phyloP scores from a whole-genome alignment of 352 stramenopile species.

The Globisporangium abappressorium region DNA sequence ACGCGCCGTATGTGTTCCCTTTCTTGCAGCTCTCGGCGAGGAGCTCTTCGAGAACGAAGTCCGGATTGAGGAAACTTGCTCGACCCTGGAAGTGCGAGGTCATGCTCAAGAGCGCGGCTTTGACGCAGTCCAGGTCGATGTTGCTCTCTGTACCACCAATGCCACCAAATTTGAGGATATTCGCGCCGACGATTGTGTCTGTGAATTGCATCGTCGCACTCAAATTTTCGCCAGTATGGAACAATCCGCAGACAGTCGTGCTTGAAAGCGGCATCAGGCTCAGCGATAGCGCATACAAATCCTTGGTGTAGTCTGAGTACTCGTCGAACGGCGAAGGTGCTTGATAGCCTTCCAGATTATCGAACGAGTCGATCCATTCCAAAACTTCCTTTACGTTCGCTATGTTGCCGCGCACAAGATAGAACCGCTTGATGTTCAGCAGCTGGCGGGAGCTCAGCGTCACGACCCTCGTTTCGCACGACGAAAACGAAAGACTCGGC shows the following conservation, averaged over 20 bases:
- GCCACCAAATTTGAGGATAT: background rate
- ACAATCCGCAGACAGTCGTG: no score
- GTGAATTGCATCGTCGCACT: background rate
- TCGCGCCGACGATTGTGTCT: background rate
- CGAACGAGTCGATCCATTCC: background rate
- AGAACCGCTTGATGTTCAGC: background rate
- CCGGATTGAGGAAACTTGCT: no score
- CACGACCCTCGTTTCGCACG: background rate
- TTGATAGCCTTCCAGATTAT: background rate
- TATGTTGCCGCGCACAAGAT: background rate
- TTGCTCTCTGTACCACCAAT: background rate
- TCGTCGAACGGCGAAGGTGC: background rate
- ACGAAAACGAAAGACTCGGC: background rate
- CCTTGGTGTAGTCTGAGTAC: background rate
- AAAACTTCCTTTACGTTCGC: background rate
- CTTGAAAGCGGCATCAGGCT: no score
- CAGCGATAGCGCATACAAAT: no score
- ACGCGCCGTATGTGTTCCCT: conserved; percentile 8
- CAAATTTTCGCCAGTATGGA: no score
- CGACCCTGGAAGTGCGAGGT: no score
- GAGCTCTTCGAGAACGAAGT: background rate
- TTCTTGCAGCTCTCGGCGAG: background rate
- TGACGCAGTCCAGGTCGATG: conserved; percentile 12
- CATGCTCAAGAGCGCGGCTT: background rate
- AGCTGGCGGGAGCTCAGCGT: background rate